Conservation (phyloP, 2,329 filamentous ascomycete species). For the Epichloe gansuensis region DNA sequence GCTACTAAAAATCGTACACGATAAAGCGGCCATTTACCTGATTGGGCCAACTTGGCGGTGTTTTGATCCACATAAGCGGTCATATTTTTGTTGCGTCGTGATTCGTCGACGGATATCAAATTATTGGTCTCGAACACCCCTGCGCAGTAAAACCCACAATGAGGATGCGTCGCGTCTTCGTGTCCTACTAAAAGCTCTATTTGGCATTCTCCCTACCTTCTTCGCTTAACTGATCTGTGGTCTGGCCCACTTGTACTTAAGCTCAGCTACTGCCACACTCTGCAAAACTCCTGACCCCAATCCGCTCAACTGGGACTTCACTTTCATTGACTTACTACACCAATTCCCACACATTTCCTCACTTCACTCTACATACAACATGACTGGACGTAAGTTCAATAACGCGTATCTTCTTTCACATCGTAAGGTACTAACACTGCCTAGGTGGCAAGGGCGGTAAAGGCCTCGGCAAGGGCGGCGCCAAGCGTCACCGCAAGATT, state of each 20-base stretch:
- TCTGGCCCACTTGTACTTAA: slow-evolving; percentile 29
- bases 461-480: slow-evolving; percentile 94
- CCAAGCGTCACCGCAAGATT: slow-evolving; percentile 99
- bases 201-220: neutral
- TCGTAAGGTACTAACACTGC: slow-evolving; percentile 30
- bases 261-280: slow-evolving; percentile 18
- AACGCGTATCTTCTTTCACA: no score
- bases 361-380: slow-evolving; percentile 28
- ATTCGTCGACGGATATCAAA: neutral
- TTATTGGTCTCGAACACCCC: neutral
- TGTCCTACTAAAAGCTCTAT: neutral
- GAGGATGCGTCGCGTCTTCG: neutral
- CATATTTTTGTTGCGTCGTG: neutral
- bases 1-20: no score
- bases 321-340: slow-evolving; percentile 2
- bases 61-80: neutral
- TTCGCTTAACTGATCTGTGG: slow-evolving; percentile 22
- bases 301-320: slow-evolving; percentile 4
- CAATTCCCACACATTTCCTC: neutral
- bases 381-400: slow-evolving; percentile 58
- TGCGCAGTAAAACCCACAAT: neutral
- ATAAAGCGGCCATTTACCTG: neutral
- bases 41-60: neutral
- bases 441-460: slow-evolving; percentile 90
- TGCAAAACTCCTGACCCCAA: slow-evolving; percentile 9